A percentile compares a stretch with the other conserved stretches of the same genome.
phyloP scores from a whole-genome alignment of 768 basidiomycete species.

The Tylopilus plumbeoviolaceoides region DNA sequence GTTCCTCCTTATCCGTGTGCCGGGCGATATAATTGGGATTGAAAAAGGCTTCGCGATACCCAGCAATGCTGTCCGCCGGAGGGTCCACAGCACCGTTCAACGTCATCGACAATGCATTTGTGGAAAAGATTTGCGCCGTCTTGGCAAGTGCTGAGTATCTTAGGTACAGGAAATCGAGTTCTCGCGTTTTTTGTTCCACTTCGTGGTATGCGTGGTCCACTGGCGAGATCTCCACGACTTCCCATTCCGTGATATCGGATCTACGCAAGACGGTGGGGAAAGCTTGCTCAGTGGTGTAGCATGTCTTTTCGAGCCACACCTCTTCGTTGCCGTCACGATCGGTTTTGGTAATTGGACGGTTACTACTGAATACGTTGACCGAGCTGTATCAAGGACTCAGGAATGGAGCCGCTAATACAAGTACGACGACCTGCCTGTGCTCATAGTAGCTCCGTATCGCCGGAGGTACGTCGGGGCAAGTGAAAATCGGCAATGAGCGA shows the following conservation, averaged over 20 bases:
- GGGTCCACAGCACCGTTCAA: slow-evolving; percentile 87
- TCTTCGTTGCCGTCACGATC: slow-evolving; percentile 67
- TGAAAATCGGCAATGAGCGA: slow-evolving; percentile 71
- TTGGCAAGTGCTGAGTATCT: slow-evolving; percentile 79
- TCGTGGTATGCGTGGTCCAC: slow-evolving; percentile 80
- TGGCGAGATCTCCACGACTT: slow-evolving; percentile 77
- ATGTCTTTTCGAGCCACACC: slow-evolving; percentile 86
- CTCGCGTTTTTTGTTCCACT: slow-evolving; percentile 75
- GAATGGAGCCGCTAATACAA: background rate
- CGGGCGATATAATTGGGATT: slow-evolving; percentile 59
- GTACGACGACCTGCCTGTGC: slow-evolving; percentile 52
- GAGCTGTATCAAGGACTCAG: slow-evolving; percentile 46
- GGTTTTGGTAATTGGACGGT: slow-evolving; percentile 60
- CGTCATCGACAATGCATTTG: slow-evolving; percentile 80
- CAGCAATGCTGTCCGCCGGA: slow-evolving; percentile 66
- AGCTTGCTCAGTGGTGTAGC: slow-evolving; percentile 78
- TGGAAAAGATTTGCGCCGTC: slow-evolving; percentile 66
- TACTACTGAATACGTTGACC: slow-evolving; percentile 78
- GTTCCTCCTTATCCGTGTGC: slow-evolving; percentile 65
- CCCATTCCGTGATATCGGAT: slow-evolving; percentile 74
- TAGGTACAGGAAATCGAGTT: slow-evolving; percentile 61
- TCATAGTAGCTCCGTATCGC: slow-evolving; percentile 85
- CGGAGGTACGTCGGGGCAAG: slow-evolving; percentile 76
- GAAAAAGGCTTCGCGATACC: slow-evolving; percentile 77
- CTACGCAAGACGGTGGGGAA: slow-evolving; percentile 91